Conservation (phyloP, 495 filamentous ascomycete genomes). For the Aspergillus cristatus region DNA sequence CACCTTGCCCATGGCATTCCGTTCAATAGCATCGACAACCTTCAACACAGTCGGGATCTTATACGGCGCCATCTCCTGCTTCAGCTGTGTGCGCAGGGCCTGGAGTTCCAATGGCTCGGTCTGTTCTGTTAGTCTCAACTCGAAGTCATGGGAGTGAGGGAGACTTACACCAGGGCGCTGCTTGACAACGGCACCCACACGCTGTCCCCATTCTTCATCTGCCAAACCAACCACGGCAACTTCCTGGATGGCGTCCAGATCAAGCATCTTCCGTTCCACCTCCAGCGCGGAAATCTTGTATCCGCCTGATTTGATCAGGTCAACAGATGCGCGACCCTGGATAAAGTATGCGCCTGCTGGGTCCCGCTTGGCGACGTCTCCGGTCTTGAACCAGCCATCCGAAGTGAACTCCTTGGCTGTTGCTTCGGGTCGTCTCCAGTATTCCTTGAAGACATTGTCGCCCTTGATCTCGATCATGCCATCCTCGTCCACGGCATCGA, state of each 20-base stretch:
- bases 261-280: slow-evolving; percentile 36
- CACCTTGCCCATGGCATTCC: slow-evolving; percentile 42
- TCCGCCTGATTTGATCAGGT: slow-evolving; percentile 39
- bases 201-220: slow-evolving; percentile 38
- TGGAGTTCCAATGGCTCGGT: slow-evolving; percentile 25
- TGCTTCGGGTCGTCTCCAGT: slow-evolving; percentile 35
- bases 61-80: slow-evolving; percentile 37
- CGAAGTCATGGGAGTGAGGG: neutral
- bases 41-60: slow-evolving; percentile 38
- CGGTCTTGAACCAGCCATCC: slow-evolving; percentile 42
- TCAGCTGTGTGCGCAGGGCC: slow-evolving; percentile 25
- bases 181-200: slow-evolving; percentile 34
- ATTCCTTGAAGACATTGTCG: slow-evolving; percentile 35
- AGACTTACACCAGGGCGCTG: slow-evolving; percentile 30
- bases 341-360: slow-evolving; percentile 33
- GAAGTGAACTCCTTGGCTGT: slow-evolving; percentile 33
- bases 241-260: slow-evolving; percentile 27
- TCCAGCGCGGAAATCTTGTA: slow-evolving; percentile 40
- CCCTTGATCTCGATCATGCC: slow-evolving; percentile 41
- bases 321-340: slow-evolving; percentile 36
- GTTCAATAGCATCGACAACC: slow-evolving; percentile 36
- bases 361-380: slow-evolving; percentile 34
- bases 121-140: slow-evolving; percentile 13
- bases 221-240: slow-evolving; percentile 35
- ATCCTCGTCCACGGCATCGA: slow-evolving; percentile 26